Percentiles rank a stretch among this genome's conserved stretches.
Evolutionary conservation across 2,329 filamentous ascomycete genomes (phyloP).

Genomic region (Colletotrichum scovillei): DNA sequence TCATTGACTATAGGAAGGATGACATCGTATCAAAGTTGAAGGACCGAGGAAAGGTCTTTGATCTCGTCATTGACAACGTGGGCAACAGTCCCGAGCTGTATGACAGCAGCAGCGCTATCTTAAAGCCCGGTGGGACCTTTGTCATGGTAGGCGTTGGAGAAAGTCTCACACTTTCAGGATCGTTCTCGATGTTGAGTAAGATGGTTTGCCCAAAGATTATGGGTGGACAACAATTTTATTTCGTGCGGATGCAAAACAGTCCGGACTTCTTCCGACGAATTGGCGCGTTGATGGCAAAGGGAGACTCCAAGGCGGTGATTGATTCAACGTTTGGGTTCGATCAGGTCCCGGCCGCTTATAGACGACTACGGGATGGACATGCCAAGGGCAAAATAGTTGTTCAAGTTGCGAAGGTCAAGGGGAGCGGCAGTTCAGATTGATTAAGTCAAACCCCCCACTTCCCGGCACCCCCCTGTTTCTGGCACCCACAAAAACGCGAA

Average conservation of each 20-base stretch:
- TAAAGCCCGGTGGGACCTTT: slow-evolving; percentile 69
- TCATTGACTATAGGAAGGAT: slow-evolving; percentile 47
- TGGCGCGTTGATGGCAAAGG: slow-evolving; percentile 41
- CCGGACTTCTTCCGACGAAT: slow-evolving; percentile 28
- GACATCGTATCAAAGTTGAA: slow-evolving; percentile 36
- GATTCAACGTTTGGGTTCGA: slow-evolving; percentile 40
- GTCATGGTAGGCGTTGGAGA: slow-evolving; percentile 68
- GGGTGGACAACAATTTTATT: neutral
- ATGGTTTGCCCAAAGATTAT: neutral
- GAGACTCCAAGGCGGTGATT: slow-evolving; percentile 39
- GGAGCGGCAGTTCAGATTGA: neutral
- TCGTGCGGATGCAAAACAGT: slow-evolving; percentile 31
- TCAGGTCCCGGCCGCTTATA: slow-evolving; percentile 39
- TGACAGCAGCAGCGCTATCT: slow-evolving; percentile 34
- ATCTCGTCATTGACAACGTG: slow-evolving; percentile 43
- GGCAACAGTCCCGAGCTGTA: slow-evolving; percentile 38
- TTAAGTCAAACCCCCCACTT: no score
- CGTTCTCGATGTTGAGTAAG: neutral
- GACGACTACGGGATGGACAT: slow-evolving; percentile 37
- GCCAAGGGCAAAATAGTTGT: slow-evolving; percentile 43
- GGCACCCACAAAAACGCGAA: no score
- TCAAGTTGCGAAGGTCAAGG: neutral
- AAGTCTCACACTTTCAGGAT: slow-evolving; percentile 16
- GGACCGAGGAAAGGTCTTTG: slow-evolving; percentile 36
- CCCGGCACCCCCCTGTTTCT: no score